Evolutionary conservation across 352 stramenopile genomes (phyloP).

Genomic region (Phytophthora sp.): DNA sequence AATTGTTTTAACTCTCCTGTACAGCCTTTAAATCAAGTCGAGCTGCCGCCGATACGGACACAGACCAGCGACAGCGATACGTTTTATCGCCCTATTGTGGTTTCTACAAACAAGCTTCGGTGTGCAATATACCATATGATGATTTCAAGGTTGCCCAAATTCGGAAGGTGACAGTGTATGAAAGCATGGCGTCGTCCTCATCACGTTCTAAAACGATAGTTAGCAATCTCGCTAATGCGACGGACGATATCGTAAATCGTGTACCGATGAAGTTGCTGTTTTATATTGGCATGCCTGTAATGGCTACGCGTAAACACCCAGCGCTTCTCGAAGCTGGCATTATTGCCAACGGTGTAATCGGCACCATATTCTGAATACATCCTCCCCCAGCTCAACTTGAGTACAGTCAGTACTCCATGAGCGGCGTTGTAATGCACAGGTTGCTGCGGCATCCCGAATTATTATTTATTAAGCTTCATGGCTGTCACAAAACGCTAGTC

Average conservation of each 20-base stretch:
- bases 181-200: not conserved
- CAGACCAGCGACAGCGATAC: not conserved
- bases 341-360: not conserved
- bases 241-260: conserved; percentile 5
- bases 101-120: conserved; percentile 24
- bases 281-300: conserved; percentile 25
- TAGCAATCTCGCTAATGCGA: conserved; percentile 3
- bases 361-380: not conserved
- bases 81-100: conserved; percentile 20
- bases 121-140: conserved; percentile 24
- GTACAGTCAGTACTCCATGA: not conserved
- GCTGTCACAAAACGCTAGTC: not conserved
- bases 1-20: conserved; percentile 9
- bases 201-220: conserved; percentile 11
- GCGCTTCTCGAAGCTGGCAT: not conserved
- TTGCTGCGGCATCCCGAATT: conserved; percentile 9
- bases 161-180: not conserved
- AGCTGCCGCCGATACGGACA: not conserved
- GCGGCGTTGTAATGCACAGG: not conserved
- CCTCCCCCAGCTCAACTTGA: not conserved
- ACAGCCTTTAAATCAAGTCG: not conserved
- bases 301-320: conserved; percentile 18
- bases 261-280: conserved; percentile 29
- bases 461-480: conserved; percentile 18
- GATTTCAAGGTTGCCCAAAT: conserved; percentile 3